These are phyloP conservation scores for Amanita phalloides DNA, from an alignment of 768 basidiomycete genomes.

Conservation along the genomic window DNA sequence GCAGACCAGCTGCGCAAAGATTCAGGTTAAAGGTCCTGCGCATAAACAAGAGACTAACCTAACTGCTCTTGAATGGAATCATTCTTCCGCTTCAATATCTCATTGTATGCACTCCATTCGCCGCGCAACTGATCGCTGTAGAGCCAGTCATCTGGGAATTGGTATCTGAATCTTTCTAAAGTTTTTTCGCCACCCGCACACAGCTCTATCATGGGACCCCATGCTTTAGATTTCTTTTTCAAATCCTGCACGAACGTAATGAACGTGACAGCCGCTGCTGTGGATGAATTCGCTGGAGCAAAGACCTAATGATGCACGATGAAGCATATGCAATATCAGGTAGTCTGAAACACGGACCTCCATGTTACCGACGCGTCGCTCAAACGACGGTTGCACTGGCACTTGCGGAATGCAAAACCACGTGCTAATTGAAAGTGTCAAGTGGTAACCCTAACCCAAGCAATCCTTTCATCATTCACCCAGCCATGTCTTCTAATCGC, in stretches of 20 bases:
- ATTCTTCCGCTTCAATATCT: conserved; percentile 96
- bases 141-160: conserved; percentile 96
- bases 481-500: conserved; percentile 70
- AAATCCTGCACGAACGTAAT: conserved; percentile 99
- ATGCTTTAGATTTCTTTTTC: conserved; percentile 93
- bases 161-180: conserved; percentile 91
- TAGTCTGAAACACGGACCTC: conserved; percentile 11
- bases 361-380: conserved; percentile 20
- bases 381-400: neutral
- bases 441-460: conserved; percentile 17
- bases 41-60: conserved; percentile 38
- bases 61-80: conserved; percentile 98
- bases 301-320: conserved; percentile 32
- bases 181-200: conserved; percentile 96
- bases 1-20: conserved; percentile 67
- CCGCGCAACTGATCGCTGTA: conserved; percentile 96
- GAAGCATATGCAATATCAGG: no score
- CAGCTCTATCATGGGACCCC: conserved; percentile 93
- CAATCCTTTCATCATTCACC: conserved; percentile 6
- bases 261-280: conserved; percentile 96
- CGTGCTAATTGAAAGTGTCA: conserved; percentile 9
- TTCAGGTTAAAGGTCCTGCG: neutral
- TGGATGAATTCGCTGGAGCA: conserved; percentile 79
- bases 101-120: conserved; percentile 98
- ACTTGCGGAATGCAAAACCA: conserved; percentile 8